Evolutionary conservation across 495 filamentous ascomycete genomes (phyloP), one percentile per base, ranked within the genome.

Genomic region (Stereocaulon alpinum): DNA sequence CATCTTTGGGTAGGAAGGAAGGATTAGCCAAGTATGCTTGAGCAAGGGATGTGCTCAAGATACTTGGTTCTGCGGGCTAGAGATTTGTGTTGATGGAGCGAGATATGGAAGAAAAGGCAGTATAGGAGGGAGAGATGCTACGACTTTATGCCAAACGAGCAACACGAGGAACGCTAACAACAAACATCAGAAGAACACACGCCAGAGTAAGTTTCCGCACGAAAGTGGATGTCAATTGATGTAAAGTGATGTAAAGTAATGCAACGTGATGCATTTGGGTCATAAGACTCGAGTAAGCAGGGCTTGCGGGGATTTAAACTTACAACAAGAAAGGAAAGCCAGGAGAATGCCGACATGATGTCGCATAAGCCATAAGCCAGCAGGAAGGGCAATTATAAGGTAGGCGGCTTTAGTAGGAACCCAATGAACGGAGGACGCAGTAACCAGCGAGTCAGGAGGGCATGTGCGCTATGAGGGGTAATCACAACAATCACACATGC

Each of bases 1-100:
- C 58, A 60, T 60, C 49, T 60, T 55, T 44, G 40, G 18, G 6
- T 18, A 54, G 4, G 18, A n/a, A 30, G 14, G 40, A 43, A 11
- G n/a, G 15, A 14, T n/a, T 17, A 29, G 15, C 49, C 37, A 22
- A 44, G 30, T 43, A 45, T 6, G 41, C 17, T 50, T 41, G 45
- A 42, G 44, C 12, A 18, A 49, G 24, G 14, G 1, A 27, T 29
- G 32, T 30, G 45, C 43, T 20, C 34, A 48, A 3, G 4, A 5
- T 29, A 41, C 4, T 41, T 40, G 30, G 44, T 40, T 18, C 27
- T 58, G 20, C 15, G 20, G 22, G 18, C 7, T 7, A n/a, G 20
- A 42, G 42, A 47, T 10, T 15, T 24, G 27, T 20, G 27, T 50
- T n/a, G 15, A 49, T 9, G 10, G 44, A 12, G 1, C 40, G 11